Conservation (phyloP, 441 rosid genomes). For the Breynia disticha region DNA sequence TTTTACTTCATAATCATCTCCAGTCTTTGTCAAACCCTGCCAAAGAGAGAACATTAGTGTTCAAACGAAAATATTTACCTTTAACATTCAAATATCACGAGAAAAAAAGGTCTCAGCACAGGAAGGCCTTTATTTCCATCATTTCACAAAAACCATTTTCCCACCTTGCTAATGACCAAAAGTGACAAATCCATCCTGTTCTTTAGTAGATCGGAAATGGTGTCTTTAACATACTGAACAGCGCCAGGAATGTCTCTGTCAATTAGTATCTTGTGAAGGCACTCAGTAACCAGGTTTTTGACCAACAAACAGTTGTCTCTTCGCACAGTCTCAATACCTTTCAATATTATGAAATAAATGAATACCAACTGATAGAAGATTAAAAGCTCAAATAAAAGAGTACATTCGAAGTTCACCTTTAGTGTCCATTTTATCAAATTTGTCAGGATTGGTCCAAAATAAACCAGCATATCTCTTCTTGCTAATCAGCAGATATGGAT, state of each 20-base stretch:
- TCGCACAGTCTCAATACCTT: slow-evolving; percentile 98
- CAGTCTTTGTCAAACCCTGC: slow-evolving; percentile 91
- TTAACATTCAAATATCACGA: slow-evolving; percentile 1
- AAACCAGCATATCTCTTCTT: slow-evolving; percentile 99
- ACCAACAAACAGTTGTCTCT: slow-evolving; percentile 97
- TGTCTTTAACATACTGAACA: slow-evolving; percentile 78
- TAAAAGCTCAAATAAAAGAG: slow-evolving; percentile 12
- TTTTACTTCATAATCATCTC: slow-evolving; percentile 94
- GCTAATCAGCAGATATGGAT: slow-evolving; percentile 86
- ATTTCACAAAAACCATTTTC: slow-evolving; percentile 12
- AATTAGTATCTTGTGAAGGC: slow-evolving; percentile 82
- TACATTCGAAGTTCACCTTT: slow-evolving; percentile 50
- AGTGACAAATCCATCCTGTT: slow-evolving; percentile 96
- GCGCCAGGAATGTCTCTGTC: slow-evolving; percentile 89
- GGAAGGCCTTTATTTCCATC: slow-evolving; percentile 12
- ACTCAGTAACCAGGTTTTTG: slow-evolving; percentile 84
- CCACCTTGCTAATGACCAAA: slow-evolving; percentile 93
- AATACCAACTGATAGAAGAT: background rate
- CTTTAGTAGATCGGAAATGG: slow-evolving; percentile 94
- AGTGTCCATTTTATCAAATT: slow-evolving; percentile 94
- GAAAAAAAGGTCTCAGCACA: background rate
- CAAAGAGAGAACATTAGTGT: slow-evolving; percentile 13
- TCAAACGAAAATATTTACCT: slow-evolving; percentile 5
- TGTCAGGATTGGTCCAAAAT: slow-evolving; percentile 75
- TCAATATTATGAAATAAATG: slow-evolving; percentile 7